Conservation (phyloP, 164 flowering plant genomes). For the Sedum album region DNA sequence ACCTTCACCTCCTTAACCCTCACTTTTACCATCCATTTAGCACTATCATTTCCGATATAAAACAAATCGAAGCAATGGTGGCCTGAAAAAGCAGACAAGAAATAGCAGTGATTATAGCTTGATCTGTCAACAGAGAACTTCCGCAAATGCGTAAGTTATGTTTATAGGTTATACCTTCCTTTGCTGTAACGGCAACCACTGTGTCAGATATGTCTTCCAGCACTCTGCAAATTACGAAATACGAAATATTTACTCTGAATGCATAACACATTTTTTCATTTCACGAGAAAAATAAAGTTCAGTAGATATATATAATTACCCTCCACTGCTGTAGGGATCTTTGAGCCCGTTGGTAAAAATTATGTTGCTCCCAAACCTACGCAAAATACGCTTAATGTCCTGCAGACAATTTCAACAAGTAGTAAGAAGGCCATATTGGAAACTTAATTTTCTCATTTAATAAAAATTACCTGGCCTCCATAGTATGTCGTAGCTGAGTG, state of each 20-base stretch:
- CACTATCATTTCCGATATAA: not conserved
- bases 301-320: too few relatives aligned
- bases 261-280: not conserved
- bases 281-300: too few relatives aligned
- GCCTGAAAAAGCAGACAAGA: not conserved
- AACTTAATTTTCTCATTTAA: not conserved
- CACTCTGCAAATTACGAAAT: not conserved
- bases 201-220: not conserved
- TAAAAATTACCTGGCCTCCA: not conserved
- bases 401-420: not conserved
- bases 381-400: not conserved
- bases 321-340: not conserved
- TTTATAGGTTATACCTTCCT: not conserved
- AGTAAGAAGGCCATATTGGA: not conserved
- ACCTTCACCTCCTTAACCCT: not conserved
- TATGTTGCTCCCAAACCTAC: not conserved
- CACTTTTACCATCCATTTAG: not conserved
- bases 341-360: not conserved
- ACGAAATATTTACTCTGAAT: too few relatives aligned
- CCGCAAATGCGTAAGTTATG: not conserved
- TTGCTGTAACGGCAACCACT: not conserved
- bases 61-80: not conserved
- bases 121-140: too few relatives aligned
- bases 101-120: not conserved
- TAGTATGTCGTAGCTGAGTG: not conserved